Percentiles rank a stretch among this genome's conserved stretches.
Conservation (phyloP, 345 rosid species). For the Turritis glabra region DNA sequence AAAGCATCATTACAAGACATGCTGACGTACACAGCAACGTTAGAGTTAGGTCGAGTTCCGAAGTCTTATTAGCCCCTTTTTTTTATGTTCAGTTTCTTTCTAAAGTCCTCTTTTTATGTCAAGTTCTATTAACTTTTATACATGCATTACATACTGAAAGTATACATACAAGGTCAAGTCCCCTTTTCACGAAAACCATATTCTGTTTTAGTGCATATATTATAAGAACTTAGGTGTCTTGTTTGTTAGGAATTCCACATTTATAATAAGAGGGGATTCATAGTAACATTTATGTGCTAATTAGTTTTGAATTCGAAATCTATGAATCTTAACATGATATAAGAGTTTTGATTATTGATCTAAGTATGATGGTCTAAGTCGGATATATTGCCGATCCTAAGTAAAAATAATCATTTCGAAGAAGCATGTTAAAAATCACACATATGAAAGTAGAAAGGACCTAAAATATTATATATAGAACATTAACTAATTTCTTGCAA, state of each 20-base stretch:
- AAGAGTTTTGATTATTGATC: background rate
- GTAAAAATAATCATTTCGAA: background rate
- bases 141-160: background rate
- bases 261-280: background rate
- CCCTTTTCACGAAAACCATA: background rate
- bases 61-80: conserved; percentile 1
- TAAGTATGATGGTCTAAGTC: background rate
- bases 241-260: background rate
- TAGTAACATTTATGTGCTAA: background rate
- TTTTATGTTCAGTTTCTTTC: background rate
- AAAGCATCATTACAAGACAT: conserved; percentile 29
- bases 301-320: background rate
- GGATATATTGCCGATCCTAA: background rate
- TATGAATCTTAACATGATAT: background rate
- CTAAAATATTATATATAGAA: too few species aligned
- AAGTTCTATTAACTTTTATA: background rate
- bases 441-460: too few species aligned
- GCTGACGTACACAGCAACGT: conserved; percentile 14
- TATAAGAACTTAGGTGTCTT: background rate
- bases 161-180: background rate
- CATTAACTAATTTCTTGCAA: too few species aligned
- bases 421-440: background rate
- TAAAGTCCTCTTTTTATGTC: background rate
- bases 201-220: background rate
- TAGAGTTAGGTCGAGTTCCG: conserved; percentile 29